phyloP scores from a whole-genome alignment of 345 rosid genomes.

The Boechera divaricarpa region DNA sequence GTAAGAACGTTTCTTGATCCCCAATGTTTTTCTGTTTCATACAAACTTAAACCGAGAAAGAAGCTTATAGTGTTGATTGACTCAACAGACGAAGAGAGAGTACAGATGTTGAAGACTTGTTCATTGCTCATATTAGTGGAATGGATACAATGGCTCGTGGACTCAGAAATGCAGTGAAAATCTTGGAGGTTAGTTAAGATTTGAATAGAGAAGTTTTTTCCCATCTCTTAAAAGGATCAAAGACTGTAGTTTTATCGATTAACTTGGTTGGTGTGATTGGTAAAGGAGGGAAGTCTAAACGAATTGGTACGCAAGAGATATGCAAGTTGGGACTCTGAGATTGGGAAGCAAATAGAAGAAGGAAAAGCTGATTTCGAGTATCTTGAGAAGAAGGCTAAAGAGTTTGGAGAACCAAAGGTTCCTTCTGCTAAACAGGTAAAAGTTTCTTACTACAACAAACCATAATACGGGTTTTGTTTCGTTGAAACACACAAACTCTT shows the following conservation, averaged over 20 bases:
- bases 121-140: conserved; percentile 85
- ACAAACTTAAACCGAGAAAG: background rate
- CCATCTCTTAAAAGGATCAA: background rate
- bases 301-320: conserved; percentile 76
- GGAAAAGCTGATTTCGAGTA: conserved; percentile 82
- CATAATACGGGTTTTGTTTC: background rate
- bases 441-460: background rate
- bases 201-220: background rate
- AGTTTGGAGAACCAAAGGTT: conserved; percentile 90
- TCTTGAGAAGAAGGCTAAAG: conserved; percentile 85
- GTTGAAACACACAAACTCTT: background rate
- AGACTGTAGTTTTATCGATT: conserved; percentile 2
- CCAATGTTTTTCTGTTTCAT: background rate
- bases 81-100: conserved; percentile 86
- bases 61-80: conserved; percentile 5
- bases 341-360: conserved; percentile 75
- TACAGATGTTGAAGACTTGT: conserved; percentile 90
- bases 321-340: conserved; percentile 73
- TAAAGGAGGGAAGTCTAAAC: conserved; percentile 71
- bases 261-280: conserved; percentile 16
- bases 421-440: conserved; percentile 94
- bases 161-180: conserved; percentile 76
- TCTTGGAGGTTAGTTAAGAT: conserved; percentile 64
- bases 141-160: conserved; percentile 98
- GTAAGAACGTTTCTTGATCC: conserved; percentile 49